Evolutionary conservation across 805 yeast genomes (phyloP).

Genomic region (Clavispora vitiphila): DNA sequence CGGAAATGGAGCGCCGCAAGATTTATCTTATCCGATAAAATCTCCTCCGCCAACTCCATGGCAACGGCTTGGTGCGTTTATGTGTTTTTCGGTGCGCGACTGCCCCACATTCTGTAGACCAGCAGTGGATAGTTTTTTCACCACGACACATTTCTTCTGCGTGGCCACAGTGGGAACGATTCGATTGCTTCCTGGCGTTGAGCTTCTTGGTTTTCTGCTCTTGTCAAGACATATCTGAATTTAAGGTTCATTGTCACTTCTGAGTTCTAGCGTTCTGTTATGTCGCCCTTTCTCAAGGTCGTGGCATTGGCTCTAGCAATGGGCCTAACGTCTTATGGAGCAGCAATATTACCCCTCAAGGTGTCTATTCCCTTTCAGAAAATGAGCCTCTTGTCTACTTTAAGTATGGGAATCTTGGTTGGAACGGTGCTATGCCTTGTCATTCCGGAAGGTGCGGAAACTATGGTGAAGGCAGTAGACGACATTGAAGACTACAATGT

Average conservation of each 20-base stretch:
- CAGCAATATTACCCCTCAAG: conserved; percentile 10
- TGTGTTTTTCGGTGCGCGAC: not conserved
- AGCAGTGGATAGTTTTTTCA: too few species aligned
- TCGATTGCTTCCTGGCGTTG: too few species aligned
- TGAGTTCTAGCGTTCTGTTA: too few species aligned
- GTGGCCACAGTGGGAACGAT: too few species aligned
- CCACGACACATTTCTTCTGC: too few species aligned
- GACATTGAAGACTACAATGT: not conserved
- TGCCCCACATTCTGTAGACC: not conserved
- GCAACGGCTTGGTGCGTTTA: not conserved
- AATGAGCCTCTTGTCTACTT: conserved; percentile 38
- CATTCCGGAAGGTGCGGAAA: conserved; percentile 62
- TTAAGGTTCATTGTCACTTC: too few species aligned
- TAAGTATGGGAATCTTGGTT: conserved; percentile 57
- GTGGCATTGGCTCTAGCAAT: conserved; percentile 1
- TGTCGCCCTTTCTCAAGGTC: conserved; percentile 3
- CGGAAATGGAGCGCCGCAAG: conserved; percentile 30
- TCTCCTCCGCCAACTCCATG: conserved; percentile 19
- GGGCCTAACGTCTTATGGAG: conserved; percentile 8
- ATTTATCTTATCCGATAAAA: conserved; percentile 24
- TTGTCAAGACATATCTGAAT: too few species aligned
- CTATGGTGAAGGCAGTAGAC: conserved; percentile 22
- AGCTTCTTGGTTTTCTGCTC: too few species aligned
- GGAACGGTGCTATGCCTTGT: conserved; percentile 57
- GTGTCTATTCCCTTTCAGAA: conserved; percentile 5